phyloP scores from a whole-genome alignment of 2,329 filamentous ascomycete genomes.

The Cyphellophora europaea region DNA sequence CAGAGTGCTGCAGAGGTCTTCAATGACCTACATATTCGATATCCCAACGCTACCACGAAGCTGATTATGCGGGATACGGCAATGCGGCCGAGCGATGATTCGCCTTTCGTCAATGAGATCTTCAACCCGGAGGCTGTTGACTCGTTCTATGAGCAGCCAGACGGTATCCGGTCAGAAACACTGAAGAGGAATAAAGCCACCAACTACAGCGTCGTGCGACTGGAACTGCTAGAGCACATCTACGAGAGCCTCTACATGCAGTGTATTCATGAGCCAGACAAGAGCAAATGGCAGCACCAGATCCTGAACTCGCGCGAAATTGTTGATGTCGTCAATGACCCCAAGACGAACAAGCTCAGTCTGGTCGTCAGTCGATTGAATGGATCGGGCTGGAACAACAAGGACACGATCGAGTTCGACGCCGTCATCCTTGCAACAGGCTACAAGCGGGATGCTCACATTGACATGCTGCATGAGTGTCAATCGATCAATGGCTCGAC shows the following conservation, averaged over 20 bases:
- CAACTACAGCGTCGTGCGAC: conserved; percentile 88
- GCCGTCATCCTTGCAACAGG: conserved; percentile 80
- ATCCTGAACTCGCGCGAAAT: conserved; percentile 65
- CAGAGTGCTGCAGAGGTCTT: conserved; percentile 96
- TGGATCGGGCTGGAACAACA: conserved; percentile 23
- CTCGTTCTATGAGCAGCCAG: conserved; percentile 59
- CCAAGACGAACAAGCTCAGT: conserved; percentile 41
- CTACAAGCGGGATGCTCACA: conserved; percentile 69
- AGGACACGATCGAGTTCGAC: conserved; percentile 65
- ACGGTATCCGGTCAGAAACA: conserved; percentile 50
- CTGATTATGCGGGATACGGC: conserved; percentile 77
- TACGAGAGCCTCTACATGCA: conserved; percentile 87
- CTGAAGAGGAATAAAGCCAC: conserved; percentile 68
- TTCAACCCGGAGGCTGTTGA: conserved; percentile 86
- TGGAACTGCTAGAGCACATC: conserved; percentile 80
- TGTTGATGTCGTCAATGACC: conserved; percentile 47
- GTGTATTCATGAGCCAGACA: conserved; percentile 59
- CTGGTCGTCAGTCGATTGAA: conserved; percentile 49
- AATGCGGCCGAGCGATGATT: conserved; percentile 85
- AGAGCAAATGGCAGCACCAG: conserved; percentile 69
- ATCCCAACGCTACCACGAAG: conserved; percentile 69
- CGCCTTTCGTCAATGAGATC: conserved; percentile 93
- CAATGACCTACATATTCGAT: conserved; percentile 72
- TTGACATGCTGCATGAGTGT: conserved; percentile 56
- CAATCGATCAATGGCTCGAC: conserved; percentile 28